Conservation (phyloP, 768 basidiomycete species). For the Calocybe indica region DNA sequence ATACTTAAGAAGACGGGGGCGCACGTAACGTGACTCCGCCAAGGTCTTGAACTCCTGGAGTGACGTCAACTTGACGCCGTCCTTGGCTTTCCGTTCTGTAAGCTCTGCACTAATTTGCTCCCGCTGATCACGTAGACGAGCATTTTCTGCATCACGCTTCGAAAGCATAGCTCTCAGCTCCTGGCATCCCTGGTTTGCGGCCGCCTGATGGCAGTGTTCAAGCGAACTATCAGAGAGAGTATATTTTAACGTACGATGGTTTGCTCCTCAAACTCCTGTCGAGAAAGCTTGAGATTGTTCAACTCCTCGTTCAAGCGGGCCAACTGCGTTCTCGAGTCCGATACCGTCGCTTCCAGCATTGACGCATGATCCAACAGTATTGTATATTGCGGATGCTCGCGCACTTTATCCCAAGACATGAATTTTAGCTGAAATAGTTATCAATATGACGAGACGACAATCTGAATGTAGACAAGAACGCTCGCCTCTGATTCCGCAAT, state of each 20-base stretch:
- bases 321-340: constrained; percentile 32
- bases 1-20: constrained; percentile 9
- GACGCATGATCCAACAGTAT: constrained; percentile 49
- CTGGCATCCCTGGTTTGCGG: constrained; percentile 44
- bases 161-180: constrained; percentile 56
- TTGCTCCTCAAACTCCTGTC: constrained; percentile 42
- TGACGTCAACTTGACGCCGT: constrained; percentile 50
- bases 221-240: constrained; percentile 7
- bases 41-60: constrained; percentile 61
- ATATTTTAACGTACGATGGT: constrained; percentile 31
- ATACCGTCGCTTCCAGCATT: constrained; percentile 34
- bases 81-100: constrained; percentile 62
- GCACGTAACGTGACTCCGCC: constrained; percentile 54
- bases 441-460: not conserved
- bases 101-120: constrained; percentile 64
- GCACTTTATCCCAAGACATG: constrained; percentile 38
- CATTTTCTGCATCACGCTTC: constrained; percentile 63
- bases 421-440: constrained; percentile 26
- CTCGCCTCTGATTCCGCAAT: constrained; percentile 41
- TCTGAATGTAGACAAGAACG: not conserved
- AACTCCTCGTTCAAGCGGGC: constrained; percentile 39
- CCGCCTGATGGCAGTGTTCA: constrained; percentile 16
- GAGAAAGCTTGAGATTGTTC: constrained; percentile 27
- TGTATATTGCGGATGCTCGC: constrained; percentile 48
- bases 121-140: constrained; percentile 65